phyloP scores from a whole-genome alignment of 306 rosid genomes.

The Boehmeria nivea region DNA sequence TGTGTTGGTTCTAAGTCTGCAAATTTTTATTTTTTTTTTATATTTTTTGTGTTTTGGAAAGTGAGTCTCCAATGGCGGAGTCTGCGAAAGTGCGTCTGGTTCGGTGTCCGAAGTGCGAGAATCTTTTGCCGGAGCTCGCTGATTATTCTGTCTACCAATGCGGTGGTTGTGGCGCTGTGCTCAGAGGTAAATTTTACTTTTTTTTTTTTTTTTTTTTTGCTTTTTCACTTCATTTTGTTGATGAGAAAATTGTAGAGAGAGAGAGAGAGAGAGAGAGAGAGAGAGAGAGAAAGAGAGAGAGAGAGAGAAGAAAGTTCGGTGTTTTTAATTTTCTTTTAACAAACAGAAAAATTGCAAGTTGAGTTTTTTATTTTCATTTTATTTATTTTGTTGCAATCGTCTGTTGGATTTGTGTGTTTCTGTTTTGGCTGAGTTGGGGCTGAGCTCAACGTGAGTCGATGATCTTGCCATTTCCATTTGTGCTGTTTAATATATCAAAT shows the following conservation, averaged over 20 bases:
- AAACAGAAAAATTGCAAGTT: neutral
- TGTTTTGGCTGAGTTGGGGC: no score
- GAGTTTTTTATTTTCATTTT: no score
- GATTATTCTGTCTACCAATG: constrained; percentile 87
- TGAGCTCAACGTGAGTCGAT: no score
- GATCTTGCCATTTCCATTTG: no score
- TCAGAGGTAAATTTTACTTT: constrained; percentile 48
- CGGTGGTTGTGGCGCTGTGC: constrained; percentile 91
- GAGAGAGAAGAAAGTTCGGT: no score
- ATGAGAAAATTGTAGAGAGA: neutral
- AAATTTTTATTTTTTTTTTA: no score
- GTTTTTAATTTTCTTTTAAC: neutral
- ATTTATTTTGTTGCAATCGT: no score
- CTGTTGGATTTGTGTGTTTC: no score
- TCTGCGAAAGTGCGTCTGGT: constrained; percentile 58
- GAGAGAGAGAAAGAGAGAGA: no score
- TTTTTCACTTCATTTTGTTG: neutral
- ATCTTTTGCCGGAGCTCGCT: constrained; percentile 84
- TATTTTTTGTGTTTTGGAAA: constrained; percentile 5
- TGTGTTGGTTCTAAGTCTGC: neutral
- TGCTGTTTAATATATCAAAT: no score
- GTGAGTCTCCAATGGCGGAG: constrained; percentile 69
- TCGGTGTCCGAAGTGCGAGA: constrained; percentile 91
- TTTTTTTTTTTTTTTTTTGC: neutral
- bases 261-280: no score